phyloP scores from a whole-genome alignment of 345 rosid species.

The Aquilaria sinensis region DNA sequence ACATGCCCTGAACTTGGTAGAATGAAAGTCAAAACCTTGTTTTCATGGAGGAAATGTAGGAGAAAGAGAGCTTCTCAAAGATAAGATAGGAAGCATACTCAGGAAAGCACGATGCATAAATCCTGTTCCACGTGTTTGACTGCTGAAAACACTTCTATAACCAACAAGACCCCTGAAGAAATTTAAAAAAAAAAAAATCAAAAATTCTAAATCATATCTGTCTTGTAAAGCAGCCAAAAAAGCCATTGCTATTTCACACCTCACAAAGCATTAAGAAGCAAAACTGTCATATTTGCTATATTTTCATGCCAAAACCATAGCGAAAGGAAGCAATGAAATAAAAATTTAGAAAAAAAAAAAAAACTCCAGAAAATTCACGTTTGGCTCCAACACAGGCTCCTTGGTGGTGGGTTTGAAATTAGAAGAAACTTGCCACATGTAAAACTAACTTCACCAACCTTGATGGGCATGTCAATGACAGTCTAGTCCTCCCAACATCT shows the following conservation, averaged over 20 bases:
- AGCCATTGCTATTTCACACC: neutral
- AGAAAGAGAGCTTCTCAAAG: conserved; percentile 3
- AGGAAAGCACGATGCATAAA: conserved; percentile 99
- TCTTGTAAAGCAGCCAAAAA: neutral
- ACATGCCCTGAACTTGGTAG: too few relatives aligned
- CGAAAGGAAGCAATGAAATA: too few relatives aligned
- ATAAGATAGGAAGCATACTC: conserved; percentile 40
- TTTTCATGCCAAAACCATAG: too few relatives aligned
- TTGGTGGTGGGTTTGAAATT: too few relatives aligned
- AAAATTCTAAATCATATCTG: neutral
- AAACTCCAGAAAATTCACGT: neutral
- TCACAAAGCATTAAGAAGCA: too few relatives aligned
- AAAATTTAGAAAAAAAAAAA: neutral
- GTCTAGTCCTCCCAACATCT: conserved; percentile 75
- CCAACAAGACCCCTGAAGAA: conserved; percentile 88
- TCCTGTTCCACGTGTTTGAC: conserved; percentile 96
- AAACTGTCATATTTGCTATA: too few relatives aligned
- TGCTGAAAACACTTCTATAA: conserved; percentile 97
- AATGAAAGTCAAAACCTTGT: too few relatives aligned
- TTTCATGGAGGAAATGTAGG: neutral
- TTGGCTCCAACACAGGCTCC: neutral
- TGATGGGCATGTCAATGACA: conserved; percentile 91
- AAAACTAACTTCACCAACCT: conserved; percentile 37
- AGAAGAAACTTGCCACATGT: neutral
- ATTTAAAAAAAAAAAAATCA: neutral